These are phyloP conservation scores for Osmozyma mogii DNA, from an alignment of 805 yeast genomes.

Conservation along the genomic window DNA sequence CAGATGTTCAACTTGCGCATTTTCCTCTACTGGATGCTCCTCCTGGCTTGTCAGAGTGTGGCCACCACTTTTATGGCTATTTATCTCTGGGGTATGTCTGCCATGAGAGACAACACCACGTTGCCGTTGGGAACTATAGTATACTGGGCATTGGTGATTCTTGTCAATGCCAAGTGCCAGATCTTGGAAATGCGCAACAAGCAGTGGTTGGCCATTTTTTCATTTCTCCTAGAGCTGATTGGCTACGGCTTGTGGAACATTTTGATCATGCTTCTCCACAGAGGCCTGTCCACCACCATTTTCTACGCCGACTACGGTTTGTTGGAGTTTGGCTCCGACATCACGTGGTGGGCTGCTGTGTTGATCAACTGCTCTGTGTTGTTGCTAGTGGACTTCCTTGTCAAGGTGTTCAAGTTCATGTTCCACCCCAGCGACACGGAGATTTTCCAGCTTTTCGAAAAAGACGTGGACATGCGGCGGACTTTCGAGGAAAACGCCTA, in stretches of 20 bases:
- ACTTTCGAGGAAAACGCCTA: conserved; percentile 67
- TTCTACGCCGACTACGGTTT: conserved; percentile 70
- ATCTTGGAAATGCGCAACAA: conserved; percentile 74
- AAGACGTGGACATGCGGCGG: conserved; percentile 55
- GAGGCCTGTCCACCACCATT: conserved; percentile 43
- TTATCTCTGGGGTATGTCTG: conserved; percentile 62
- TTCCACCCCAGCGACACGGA: conserved; percentile 70
- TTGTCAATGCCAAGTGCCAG: conserved; percentile 74
- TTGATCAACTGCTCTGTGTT: conserved; percentile 52
- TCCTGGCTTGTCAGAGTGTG: conserved; percentile 68
- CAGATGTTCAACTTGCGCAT: conserved; percentile 64
- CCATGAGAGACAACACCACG: conserved; percentile 64
- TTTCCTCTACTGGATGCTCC: conserved; percentile 69
- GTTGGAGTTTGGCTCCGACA: conserved; percentile 68
- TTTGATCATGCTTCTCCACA: conserved; percentile 63
- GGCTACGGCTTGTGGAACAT: conserved; percentile 88
- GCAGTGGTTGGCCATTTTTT: conserved; percentile 58
- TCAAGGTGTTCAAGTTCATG: conserved; percentile 49
- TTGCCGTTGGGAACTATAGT: conserved; percentile 76
- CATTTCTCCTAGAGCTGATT: conserved; percentile 61
- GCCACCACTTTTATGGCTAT: conserved; percentile 60
- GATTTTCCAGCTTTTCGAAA: conserved; percentile 69
- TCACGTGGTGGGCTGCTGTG: conserved; percentile 81
- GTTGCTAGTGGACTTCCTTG: conserved; percentile 55
- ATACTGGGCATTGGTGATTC: conserved; percentile 62